Evolutionary conservation across 2,329 filamentous ascomycete genomes (phyloP), one percentile per base, ranked within the genome.

Genomic region (Clarireedia homoeocarpa): DNA sequence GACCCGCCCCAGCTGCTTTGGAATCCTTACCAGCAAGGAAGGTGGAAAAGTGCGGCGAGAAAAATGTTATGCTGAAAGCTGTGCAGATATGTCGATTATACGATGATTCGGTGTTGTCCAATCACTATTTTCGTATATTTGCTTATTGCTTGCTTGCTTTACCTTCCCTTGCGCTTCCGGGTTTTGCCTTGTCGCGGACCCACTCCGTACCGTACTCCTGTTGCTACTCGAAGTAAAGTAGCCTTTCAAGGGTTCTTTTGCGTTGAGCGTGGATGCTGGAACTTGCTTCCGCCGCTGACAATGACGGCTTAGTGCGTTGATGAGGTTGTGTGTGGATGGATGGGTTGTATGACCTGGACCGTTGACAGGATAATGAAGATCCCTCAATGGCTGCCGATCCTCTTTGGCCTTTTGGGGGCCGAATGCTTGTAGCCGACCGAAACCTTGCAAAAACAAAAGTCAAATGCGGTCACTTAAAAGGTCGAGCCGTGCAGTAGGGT

Each of bases 21-120:
- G 20, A 54, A 55, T 55, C 47, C 53, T 55, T 51, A 55, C 39
- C 10, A 45, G 39, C 53, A 55, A 48, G 47, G 52, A 24, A 30
- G 24, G 44, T n/a, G 7, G 20, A 23, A 47, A 27, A 24, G 14
- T 27, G 44, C 20, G 24, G 14, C 44, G 42, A 23, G 42, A 6
- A 24, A 23, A 20, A 20, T 20, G 42, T 7, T 17, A 27, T 30
- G 30, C 30, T 34, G 39, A 51, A 51, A 45, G 38, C 38, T 38
- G 53, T 48, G 47, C 34, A 40, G 20, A 14, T 47, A 24, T 47
- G 44, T 26, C n/a, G 49, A 36, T 24, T 20, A 24, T 17, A 9
- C 24, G 24, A 47, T n/a, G 20, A 6, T 47, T 30, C 15, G 15
- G 15, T 47, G 44, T 15, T 47, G 26, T 47, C 20, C 15, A 47